phyloP scores from a whole-genome alignment of 805 yeast species.

The Yarrowia sp. region DNA sequence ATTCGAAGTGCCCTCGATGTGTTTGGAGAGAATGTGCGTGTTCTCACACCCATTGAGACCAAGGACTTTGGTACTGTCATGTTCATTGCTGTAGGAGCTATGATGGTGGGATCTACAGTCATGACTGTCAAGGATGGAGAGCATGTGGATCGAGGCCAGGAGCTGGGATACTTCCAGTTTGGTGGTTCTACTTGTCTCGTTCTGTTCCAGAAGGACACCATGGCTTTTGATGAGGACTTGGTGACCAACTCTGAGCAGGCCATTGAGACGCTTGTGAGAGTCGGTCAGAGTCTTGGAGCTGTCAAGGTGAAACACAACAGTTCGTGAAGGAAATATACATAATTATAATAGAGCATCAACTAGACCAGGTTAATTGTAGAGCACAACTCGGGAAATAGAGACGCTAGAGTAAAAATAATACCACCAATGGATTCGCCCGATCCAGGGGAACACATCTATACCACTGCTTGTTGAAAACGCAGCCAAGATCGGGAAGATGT shows the following conservation, averaged over 20 bases:
- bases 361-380: too few species aligned
- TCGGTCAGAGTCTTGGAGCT: conserved; percentile 58
- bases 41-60: conserved; percentile 72
- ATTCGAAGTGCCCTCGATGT: conserved; percentile 84
- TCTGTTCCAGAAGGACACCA: conserved; percentile 49
- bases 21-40: conserved; percentile 85
- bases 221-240: conserved; percentile 69
- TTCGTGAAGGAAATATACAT: too few species aligned
- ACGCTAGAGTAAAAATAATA: too few species aligned
- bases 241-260: conserved; percentile 61
- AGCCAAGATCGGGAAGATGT: too few species aligned
- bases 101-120: conserved; percentile 96
- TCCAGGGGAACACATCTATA: too few species aligned
- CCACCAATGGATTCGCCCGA: too few species aligned
- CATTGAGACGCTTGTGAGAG: conserved; percentile 79
- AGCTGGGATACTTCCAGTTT: conserved; percentile 90
- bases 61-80: conserved; percentile 73
- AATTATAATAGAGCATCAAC: too few species aligned
- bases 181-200: conserved; percentile 89
- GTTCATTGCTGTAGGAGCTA: conserved; percentile 87
- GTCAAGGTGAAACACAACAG: neutral
- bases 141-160: conserved; percentile 64
- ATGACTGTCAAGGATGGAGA: conserved; percentile 65
- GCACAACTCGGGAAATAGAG: too few species aligned
- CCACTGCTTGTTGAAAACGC: too few species aligned